Conservation (phyloP, 176 grass and related monocot genomes). For the Coix lacrymajobi region DNA sequence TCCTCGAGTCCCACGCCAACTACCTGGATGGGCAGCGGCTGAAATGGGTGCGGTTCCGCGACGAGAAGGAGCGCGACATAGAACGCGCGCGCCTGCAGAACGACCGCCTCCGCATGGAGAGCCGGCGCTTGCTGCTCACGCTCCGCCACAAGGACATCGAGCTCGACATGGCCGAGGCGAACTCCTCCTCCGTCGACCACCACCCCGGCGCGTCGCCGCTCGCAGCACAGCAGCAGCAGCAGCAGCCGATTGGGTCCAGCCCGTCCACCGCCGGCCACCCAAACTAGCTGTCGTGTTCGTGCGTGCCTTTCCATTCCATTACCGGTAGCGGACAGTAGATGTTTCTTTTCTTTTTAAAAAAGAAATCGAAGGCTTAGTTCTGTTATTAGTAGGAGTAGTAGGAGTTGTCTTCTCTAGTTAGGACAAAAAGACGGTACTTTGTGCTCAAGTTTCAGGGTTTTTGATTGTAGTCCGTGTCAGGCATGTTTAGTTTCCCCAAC, state of each 20-base stretch:
- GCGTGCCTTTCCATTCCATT: background rate
- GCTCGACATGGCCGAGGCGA: slow-evolving; percentile 30
- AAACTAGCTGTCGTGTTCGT: background rate
- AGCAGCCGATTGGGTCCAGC: slow-evolving; percentile 30
- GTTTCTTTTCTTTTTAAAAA: background rate
- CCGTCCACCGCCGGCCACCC: slow-evolving; percentile 36
- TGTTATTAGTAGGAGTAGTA: background rate
- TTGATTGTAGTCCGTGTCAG: background rate
- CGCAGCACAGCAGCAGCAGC: slow-evolving; percentile 8
- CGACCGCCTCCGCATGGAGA: slow-evolving; percentile 50
- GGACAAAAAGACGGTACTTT: background rate
- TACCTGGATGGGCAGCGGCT: slow-evolving; percentile 57
- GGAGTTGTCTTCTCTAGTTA: too few species aligned
- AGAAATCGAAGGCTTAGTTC: background rate
- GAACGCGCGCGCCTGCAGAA: slow-evolving; percentile 59
- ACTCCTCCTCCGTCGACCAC: slow-evolving; percentile 40
- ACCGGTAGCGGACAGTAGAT: background rate
- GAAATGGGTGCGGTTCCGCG: slow-evolving; percentile 76
- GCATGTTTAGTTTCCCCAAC: too few species aligned
- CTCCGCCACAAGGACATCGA: slow-evolving; percentile 77
- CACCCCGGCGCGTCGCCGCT: background rate
- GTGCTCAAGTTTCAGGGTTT: background rate
- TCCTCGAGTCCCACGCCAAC: slow-evolving; percentile 36
- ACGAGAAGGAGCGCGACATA: slow-evolving; percentile 73
- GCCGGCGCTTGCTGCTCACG: slow-evolving; percentile 64